These are phyloP conservation scores for Fragilariopsis cylindrus DNA, from an alignment of 108 stramenopile species.

Conservation along the genomic window DNA sequence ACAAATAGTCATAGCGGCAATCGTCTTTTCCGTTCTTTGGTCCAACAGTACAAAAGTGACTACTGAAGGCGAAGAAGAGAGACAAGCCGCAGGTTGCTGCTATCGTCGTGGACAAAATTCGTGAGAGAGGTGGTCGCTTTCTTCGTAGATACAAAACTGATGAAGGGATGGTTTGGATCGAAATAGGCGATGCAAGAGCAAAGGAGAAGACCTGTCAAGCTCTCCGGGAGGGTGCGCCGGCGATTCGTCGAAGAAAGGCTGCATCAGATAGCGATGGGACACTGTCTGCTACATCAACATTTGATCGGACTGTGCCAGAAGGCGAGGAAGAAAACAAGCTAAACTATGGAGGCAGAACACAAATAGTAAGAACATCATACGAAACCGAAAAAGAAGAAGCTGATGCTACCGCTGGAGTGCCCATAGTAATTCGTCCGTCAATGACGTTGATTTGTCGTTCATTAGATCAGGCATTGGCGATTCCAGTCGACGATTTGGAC, in stretches of 20 bases:
- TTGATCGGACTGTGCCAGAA: conserved; percentile 1
- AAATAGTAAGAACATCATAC: conserved; percentile 11
- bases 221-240: conserved; percentile 58
- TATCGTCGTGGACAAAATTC: conserved; percentile 47
- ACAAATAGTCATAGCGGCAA: conserved; percentile 78
- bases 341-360: neutral
- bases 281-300: conserved; percentile 10
- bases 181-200: conserved; percentile 56
- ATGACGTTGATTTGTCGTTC: conserved; percentile 21
- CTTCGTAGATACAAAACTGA: conserved; percentile 29
- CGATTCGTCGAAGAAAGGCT: conserved; percentile 32
- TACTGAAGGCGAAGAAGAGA: conserved; percentile 75
- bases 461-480: conserved; percentile 15
- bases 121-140: conserved; percentile 55
- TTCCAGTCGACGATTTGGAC: conserved; percentile 40
- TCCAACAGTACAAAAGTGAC: conserved; percentile 52
- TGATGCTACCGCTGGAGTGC: conserved; percentile 13
- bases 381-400: conserved; percentile 14
- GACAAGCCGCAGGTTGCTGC: conserved; percentile 77
- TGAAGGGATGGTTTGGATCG: conserved; percentile 44
- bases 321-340: conserved; percentile 6
- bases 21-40: conserved; percentile 65
- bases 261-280: conserved; percentile 11
- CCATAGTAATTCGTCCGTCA: conserved; percentile 45
- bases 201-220: conserved; percentile 63